phyloP scores from a whole-genome alignment of 2,329 filamentous ascomycete species.

The Neonectria coccinea region DNA sequence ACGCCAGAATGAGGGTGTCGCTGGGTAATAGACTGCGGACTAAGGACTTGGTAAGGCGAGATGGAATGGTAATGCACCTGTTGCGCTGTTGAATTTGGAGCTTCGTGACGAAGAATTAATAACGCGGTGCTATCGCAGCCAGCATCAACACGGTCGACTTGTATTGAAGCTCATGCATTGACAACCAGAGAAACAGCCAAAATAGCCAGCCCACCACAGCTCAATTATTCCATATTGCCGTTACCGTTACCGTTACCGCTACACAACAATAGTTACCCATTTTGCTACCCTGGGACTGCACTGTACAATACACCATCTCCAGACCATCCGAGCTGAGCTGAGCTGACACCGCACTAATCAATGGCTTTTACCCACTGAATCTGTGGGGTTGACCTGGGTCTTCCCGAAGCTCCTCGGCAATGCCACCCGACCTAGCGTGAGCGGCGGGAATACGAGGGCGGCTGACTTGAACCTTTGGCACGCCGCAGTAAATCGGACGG shows the following conservation, averaged over 20 bases:
- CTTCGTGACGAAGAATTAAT: neutral
- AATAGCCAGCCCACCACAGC: neutral
- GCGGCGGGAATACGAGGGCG: slow-evolving; percentile 10
- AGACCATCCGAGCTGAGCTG: neutral
- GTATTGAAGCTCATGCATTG: neutral
- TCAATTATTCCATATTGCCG: neutral
- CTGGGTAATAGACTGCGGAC: neutral
- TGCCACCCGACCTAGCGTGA: neutral
- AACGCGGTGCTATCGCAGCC: neutral
- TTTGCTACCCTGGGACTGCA: neutral
- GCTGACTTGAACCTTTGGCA: slow-evolving; percentile 2
- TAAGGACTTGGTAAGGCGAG: neutral
- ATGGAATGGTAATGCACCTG: neutral
- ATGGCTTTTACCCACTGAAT: neutral
- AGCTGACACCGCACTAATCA: neutral
- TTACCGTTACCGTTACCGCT: neutral
- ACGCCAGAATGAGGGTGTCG: too few species aligned
- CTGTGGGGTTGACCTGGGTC: slow-evolving; percentile 13
- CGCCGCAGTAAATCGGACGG: too few species aligned
- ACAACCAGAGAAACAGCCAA: neutral
- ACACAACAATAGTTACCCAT: neutral
- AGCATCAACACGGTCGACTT: neutral
- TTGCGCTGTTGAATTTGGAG: neutral
- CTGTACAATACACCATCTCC: neutral
- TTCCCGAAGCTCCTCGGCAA: slow-evolving; percentile 12